Base-by-base conservation (phyloP, 768 basidiomycete species). In the Leccinum aurantiacum region DNA sequence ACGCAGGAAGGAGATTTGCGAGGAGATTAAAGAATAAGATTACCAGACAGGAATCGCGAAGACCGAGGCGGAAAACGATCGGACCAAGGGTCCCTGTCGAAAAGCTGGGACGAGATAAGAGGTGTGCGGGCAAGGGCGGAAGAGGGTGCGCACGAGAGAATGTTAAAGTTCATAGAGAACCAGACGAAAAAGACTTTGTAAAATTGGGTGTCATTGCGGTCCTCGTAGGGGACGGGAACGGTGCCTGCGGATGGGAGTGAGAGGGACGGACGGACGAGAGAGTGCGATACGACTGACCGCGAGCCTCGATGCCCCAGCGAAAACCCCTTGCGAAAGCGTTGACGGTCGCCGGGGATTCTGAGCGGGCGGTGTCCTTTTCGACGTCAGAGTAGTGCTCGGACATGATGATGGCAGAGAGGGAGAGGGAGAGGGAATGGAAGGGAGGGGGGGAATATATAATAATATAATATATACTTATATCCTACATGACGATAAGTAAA, bases 41-140 rank as follows among this genome's bases (percentile, higher is more conserved):
- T 57, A 83, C 78, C 1, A 90, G 74, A 64, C 82, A 87, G 8
- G 86, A 79, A 63, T 88, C 85, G 15, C 84, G 81, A 49, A 88
- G 73, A 2, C 84, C 80, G 11, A 91, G 78, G 6, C 80, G 80
- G 58, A 84, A 91, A 37, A 81, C 79, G 19, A 81, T 69, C 4
- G 89, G 89, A 0, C 88, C 89, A 4, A 90, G 77, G 0, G 86
- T 83, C 11, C 89, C 89, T 3, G 85, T 76, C 54, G 87, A 88
- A 67, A 90, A 88, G 0, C 85, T 87, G 59, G 10, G 41, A n/a
- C 11, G 6, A 19, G 19, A 38, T 60, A 14, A 51, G 54, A 53
- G 2, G 22, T 29, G 31, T 17, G 52, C 3, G 9, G 31, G 7
- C 10, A 22, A 13, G 27, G 44, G 44, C n/a, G 17, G 41, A 13